phyloP scores from a whole-genome alignment of 371 early-diverging fungal genomes.

The Mortierella sp. region DNA sequence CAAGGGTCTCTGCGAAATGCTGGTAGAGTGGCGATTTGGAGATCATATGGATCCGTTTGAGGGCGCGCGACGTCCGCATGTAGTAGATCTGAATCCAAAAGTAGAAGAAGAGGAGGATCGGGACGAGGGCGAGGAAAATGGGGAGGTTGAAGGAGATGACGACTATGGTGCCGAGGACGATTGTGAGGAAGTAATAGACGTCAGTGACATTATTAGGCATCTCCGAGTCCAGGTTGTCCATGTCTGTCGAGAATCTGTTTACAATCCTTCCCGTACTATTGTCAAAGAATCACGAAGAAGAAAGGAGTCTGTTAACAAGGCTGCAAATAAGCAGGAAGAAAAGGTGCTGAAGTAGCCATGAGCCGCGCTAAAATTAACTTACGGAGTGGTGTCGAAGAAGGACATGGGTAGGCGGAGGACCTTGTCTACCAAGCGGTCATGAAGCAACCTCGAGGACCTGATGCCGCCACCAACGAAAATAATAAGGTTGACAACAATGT shows the following conservation, averaged over 20 bases:
- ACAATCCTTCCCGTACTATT: conserved; percentile 77
- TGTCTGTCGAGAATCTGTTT: conserved; percentile 90
- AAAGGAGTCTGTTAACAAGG: not conserved
- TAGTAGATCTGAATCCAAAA: conserved; percentile 62
- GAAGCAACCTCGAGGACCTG: conserved; percentile 27
- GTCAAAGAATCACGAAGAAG: not conserved
- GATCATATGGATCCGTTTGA: conserved; percentile 72
- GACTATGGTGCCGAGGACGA: conserved; percentile 64
- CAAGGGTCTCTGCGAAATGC: conserved; percentile 70
- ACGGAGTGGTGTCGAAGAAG: conserved; percentile 52
- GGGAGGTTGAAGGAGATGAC: conserved; percentile 77
- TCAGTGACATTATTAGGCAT: conserved; percentile 73
- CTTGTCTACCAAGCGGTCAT: conserved; percentile 20
- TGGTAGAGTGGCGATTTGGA: conserved; percentile 74
- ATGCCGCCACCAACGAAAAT: conserved; percentile 20
- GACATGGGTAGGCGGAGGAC: conserved; percentile 41
- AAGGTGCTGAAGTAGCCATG: not conserved
- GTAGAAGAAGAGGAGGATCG: conserved; percentile 17
- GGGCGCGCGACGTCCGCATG: conserved; percentile 77
- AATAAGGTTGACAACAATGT: conserved; percentile 24
- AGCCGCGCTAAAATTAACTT: conserved; percentile 13
- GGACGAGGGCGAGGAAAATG: conserved; percentile 63
- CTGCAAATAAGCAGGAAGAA: not conserved
- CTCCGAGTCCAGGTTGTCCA: conserved; percentile 84
- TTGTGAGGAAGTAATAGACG: conserved; percentile 62